Conservation (phyloP, 2,329 filamentous ascomycete genomes). For the Anisogramma anomala region DNA sequence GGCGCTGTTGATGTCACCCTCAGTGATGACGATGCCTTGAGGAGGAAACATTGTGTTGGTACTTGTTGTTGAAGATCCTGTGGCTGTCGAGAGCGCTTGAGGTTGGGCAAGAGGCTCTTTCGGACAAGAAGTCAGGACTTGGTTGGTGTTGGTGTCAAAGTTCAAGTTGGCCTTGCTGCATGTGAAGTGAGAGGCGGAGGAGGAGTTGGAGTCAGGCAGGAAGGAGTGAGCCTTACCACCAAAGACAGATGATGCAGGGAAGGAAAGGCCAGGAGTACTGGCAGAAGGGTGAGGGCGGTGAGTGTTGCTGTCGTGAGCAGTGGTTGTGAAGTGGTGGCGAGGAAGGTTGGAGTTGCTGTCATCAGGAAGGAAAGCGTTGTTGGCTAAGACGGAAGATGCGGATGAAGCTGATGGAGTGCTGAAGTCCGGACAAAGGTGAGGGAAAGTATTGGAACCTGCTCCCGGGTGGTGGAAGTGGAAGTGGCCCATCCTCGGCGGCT, state of each 20-base stretch:
- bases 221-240: background rate
- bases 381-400: background rate
- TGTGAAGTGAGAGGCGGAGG: background rate
- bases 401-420: background rate
- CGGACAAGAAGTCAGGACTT: background rate
- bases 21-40: constrained; percentile 9
- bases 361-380: too few species aligned
- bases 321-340: too few species aligned
- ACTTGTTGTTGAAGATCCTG: background rate
- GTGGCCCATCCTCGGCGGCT: too few species aligned
- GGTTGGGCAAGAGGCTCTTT: background rate
- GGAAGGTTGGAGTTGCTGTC: too few species aligned
- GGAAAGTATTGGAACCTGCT: too few species aligned
- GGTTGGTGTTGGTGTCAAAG: background rate
- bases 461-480: too few species aligned
- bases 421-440: background rate
- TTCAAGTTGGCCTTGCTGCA: background rate
- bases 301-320: background rate
- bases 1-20: constrained; percentile 20
- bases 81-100: background rate
- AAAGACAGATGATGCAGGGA: background rate
- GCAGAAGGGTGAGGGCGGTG: too few species aligned
- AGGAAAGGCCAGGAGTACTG: background rate
- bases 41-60: constrained; percentile 6
- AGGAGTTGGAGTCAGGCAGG: background rate